Evolutionary conservation across 305 asterid species (phyloP), one percentile per base, ranked within the genome.

Genomic region (Euphrasia arctica): DNA sequence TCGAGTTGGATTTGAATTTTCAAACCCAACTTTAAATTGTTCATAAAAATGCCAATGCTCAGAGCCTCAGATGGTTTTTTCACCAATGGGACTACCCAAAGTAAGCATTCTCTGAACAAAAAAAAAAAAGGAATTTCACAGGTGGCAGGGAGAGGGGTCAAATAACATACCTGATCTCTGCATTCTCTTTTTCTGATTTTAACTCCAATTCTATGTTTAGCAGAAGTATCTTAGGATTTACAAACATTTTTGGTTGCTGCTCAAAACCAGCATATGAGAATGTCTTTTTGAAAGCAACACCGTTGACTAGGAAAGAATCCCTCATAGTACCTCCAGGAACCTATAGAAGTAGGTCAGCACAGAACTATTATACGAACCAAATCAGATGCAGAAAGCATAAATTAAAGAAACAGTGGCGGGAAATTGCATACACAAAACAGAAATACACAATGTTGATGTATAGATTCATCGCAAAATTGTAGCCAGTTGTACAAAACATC

Each of bases 191-290:
- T 85, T 94, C 99, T 47, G 97, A 94, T 80, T 94, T 94, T 74
- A 94, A 79, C 74, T 90, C 99, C 83, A 94, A 67, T 72, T 94
- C 99, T 52, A 94, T 90, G 85, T 90, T 94, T 52, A 94, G 86
- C 75, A 94, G 64, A 48, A 94, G 95, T 52, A 94, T 83, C 86
- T 85, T 90, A 67, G 96, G 97, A 70, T 81, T 81, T 48, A 82
- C 31, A 71, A 94, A 88, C 74, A 85, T 86, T 74, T 94, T 94
- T 4, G 97, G 99, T 67, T 94, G 99, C 81, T 94, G 99, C 79
- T 94, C 99, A 74, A 94, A 90, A 73, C 99, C 99, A 73, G 97
- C 99, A 85, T 94, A 94, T 13, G 99, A 94, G 78, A 94, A 94
- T 66, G 99, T 94, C 85, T 94, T 94, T 74, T 94, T 94, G 82